Base-by-base conservation (phyloP, 352 stramenopile genomes). In the Pythium pyrilobum region DNA sequence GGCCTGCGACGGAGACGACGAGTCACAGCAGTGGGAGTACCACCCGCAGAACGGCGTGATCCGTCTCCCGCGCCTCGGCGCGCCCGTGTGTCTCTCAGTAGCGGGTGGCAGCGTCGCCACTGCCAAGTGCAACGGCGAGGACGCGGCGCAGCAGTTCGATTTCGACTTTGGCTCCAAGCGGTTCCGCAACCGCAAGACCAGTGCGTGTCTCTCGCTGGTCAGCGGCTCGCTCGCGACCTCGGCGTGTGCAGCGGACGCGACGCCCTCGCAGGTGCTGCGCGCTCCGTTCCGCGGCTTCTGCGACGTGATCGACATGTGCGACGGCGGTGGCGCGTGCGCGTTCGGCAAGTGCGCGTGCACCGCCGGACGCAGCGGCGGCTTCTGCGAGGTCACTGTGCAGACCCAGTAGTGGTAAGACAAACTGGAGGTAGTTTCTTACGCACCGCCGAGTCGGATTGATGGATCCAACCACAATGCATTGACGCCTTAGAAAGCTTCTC, bases 1-100 rank as follows among this genome's bases (percentile, higher is more conserved):
- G 12, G 25, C 20, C 10, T 53, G 45, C 45, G n/a, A 29, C 32
- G 10, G 29, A 12, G 23, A 53, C 36, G 27, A 37, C 33, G 45
- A 53, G 29, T 38, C 45, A 13, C 45, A 53, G 45, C 45, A 53
- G 45, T 53, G 45, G 45, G 45, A 53, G 45, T 53, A 53, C 33
- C 13, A 16, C 29, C 32, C 45, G 32, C 45, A 53, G 45, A 53
- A 43, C 45, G 45, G 45, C 6, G 29, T 53, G 12, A 8, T 53
- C 12, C 45, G 45, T 4, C 29, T 37, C 5, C 29, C 45, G 20
- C 29, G 36, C 5, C 21, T 53, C 21, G 45, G 36, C 15, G 31
- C 16, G 24, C 40, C 16, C 45, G 16, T 43, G 45, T 53, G 32
- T 34, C 28, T 43, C 33, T 24, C 31, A 3, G 13, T 53, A 4